Evolutionary conservation across 2,329 filamentous ascomycete species (phyloP).

Genomic region (Fusarium torreyae): DNA sequence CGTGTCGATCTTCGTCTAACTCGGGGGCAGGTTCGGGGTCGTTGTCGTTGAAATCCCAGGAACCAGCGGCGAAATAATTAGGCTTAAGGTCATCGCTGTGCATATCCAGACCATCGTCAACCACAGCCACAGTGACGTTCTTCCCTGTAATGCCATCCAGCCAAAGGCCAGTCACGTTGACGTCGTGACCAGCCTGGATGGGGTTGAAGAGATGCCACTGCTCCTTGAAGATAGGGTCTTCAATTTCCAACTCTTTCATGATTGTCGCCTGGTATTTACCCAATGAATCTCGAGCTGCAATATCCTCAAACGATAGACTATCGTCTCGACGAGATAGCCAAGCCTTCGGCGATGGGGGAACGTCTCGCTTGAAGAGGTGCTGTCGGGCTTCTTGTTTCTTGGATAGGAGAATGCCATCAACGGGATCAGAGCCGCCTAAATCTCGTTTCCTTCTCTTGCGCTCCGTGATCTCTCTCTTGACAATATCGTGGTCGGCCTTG

Average conservation of each 20-base stretch:
- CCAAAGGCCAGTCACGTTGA: conserved; percentile 98
- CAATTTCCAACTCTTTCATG: conserved; percentile 78
- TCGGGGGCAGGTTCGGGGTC: conserved; percentile 83
- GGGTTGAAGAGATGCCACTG: conserved; percentile 98
- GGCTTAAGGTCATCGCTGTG: conserved; percentile 91
- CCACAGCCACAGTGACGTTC: conserved; percentile 91
- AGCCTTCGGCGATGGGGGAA: conserved; percentile 58
- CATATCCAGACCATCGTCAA: conserved; percentile 97
- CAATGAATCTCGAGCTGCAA: conserved; percentile 57
- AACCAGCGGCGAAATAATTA: conserved; percentile 94
- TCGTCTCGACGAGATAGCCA: conserved; percentile 29
- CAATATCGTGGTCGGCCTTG: conserved; percentile 72
- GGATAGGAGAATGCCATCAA: conserved; percentile 83
- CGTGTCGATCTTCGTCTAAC: conserved; percentile 89
- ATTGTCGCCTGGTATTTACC: conserved; percentile 73
- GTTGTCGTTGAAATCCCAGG: conserved; percentile 96
- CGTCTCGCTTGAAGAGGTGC: conserved; percentile 68
- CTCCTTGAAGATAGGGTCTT: conserved; percentile 90
- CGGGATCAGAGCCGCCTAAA: conserved; percentile 66
- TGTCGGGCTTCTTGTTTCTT: conserved; percentile 77
- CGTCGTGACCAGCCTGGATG: conserved; percentile 85
- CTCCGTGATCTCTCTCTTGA: conserved; percentile 67
- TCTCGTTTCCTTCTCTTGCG: conserved; percentile 74
- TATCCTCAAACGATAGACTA: background rate
- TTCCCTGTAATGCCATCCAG: conserved; percentile 89